Percentiles rank a stretch among this genome's conserved stretches.
Evolutionary conservation across 2,329 filamentous ascomycete species (phyloP).

Genomic region (Dactylellina haptotyla): DNA sequence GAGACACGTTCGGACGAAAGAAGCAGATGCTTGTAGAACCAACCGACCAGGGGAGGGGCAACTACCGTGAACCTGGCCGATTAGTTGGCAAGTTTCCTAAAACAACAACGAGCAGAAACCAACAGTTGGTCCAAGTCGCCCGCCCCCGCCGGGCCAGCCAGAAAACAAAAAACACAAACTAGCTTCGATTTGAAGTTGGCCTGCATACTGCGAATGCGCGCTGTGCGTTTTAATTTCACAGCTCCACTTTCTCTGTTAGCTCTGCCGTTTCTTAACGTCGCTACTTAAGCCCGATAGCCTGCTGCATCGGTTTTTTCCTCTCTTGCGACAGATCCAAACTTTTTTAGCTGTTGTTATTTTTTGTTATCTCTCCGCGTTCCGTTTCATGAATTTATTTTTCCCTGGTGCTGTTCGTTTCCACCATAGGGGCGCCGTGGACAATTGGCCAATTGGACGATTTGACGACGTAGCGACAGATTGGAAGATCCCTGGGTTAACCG

Average conservation of each 20-base stretch:
- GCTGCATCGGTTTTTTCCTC: neutral
- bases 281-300: neutral
- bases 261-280: neutral
- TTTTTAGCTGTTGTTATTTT: neutral
- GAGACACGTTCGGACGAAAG: neutral
- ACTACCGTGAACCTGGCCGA: too few species aligned
- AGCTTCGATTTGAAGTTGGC: neutral
- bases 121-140: neutral
- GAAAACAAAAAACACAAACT: neutral
- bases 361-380: constrained; percentile 11
- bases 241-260: neutral
- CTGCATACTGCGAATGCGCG: neutral
- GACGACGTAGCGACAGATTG: neutral
- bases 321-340: neutral
- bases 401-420: neutral
- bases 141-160: neutral
- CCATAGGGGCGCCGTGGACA: neutral
- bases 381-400: constrained; percentile 6
- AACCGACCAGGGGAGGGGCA: too few species aligned
- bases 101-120: neutral
- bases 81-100: constrained; percentile 3
- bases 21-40: neutral
- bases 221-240: constrained; percentile 19
- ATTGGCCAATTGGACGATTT: neutral
- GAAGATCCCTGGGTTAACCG: too few species aligned